Evolutionary conservation across 768 basidiomycete genomes (phyloP), one percentile per base, ranked within the genome.

Genomic region (Boletus speciosus): DNA sequence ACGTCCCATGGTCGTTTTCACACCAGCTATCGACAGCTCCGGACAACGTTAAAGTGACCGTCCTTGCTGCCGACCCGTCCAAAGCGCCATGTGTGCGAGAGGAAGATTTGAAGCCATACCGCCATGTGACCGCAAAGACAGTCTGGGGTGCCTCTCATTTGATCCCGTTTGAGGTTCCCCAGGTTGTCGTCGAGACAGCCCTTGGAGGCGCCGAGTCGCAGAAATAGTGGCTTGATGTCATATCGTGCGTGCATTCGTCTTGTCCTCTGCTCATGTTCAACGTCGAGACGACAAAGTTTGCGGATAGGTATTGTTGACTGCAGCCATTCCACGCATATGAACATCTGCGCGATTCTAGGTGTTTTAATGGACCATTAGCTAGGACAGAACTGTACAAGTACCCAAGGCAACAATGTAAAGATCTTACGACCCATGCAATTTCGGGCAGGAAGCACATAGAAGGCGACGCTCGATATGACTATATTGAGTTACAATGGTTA

Each of bases 1-100:
- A 65, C 44, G 2, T 16, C 0, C 58, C 63, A 9, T 65, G 66
- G 66, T 60, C 63, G n/a, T 65, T 62, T 38, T 29, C 47, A 6
- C 55, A 57, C 29, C 29, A 29, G 8, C 29, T 29, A 9, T 29
- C 9, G 29, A 9, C 29, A 29, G 29, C 29, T 29, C 29, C 29
- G 29, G 45, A 54, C 14, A 56, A 59, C 14, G 51, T 61, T 35
- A 47, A 36, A 6, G 39, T 65, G 25, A 49, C 36, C 0, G 49
- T 60, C 3, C 57, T 65, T 2, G 53, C 29, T 15, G 64, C 57
- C 1, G 61, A 65, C 27, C 60, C 63, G 1, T 40, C 42, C 21
- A 59, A 47, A 5, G 21, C 0, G 5, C 2, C 54, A 10, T 49
- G 32, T 6, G 44, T 50, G 39, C 47, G 40, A 9, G 29, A 39